A percentile compares a stretch with the other conserved stretches of the same genome.
phyloP scores from a whole-genome alignment of 2,329 filamentous ascomycete species.

The Sarocladium kiliense region DNA sequence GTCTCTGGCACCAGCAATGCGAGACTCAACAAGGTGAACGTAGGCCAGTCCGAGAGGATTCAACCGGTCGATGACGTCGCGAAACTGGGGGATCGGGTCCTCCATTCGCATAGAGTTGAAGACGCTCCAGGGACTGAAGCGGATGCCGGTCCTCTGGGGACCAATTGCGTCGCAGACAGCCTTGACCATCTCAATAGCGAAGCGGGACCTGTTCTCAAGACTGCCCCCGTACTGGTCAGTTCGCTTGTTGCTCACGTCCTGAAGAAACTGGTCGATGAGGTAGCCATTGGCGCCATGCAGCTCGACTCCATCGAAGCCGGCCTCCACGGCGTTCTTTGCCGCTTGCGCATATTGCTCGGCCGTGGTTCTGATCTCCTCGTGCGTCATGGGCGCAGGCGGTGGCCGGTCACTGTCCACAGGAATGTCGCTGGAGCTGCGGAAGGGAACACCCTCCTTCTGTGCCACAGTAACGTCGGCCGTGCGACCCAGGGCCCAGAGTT shows the following conservation, averaged over 20 bases:
- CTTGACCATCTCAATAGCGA: conserved; percentile 50
- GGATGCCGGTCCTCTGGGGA: conserved; percentile 37
- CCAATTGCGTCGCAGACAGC: conserved; percentile 37
- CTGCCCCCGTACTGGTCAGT: conserved; percentile 30
- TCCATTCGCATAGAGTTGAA: conserved; percentile 46
- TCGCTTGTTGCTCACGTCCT: conserved; percentile 25
- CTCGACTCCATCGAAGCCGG: conserved; percentile 36
- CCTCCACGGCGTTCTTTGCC: too few species aligned
- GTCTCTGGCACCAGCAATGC: conserved; percentile 23
- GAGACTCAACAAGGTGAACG: conserved; percentile 50
- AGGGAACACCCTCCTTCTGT: not conserved
- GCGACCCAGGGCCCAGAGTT: conserved; percentile 47
- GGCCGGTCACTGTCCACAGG: conserved; percentile 13
- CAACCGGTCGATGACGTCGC: conserved; percentile 40
- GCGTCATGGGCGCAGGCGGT: too few species aligned
- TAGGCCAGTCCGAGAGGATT: conserved; percentile 44
- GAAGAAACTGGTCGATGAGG: conserved; percentile 34
- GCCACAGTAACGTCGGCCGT: conserved; percentile 17
- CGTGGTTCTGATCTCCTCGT: too few species aligned
- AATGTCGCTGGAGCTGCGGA: conserved; percentile 15
- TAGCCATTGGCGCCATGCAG: conserved; percentile 36
- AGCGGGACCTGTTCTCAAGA: conserved; percentile 34
- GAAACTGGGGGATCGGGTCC: conserved; percentile 49
- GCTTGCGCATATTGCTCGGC: too few species aligned
- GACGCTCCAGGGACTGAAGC: conserved; percentile 42